Conservation (phyloP, 1,284 basidiomycete species). For the Heterobasidion occidentale region DNA sequence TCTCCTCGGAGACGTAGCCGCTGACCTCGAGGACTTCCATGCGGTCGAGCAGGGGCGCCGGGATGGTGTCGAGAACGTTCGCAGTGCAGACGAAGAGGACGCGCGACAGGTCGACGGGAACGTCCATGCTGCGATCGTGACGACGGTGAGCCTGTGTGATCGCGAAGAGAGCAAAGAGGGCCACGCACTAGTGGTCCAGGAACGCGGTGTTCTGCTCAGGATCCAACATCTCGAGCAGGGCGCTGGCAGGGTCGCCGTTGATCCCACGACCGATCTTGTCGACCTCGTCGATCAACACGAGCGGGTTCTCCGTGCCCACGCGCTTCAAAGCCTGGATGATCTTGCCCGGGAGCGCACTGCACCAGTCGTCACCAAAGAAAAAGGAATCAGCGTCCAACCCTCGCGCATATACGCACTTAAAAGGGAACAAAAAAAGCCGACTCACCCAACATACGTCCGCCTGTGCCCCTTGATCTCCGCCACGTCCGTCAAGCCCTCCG, state of each 20-base stretch:
- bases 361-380: not conserved
- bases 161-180: not conserved
- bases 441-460: constrained; percentile 89
- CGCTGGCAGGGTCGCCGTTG: constrained; percentile 94
- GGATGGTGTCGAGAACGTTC: constrained; percentile 93
- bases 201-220: constrained; percentile 97
- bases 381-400: not conserved
- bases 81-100: constrained; percentile 98
- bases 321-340: constrained; percentile 97
- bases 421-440: constrained; percentile 8
- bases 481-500: constrained; percentile 94
- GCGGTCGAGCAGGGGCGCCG: constrained; percentile 91
- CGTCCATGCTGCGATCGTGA: constrained; percentile 68
- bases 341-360: constrained; percentile 90
- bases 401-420: not conserved
- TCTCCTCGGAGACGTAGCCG: constrained; percentile 97
- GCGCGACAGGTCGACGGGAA: constrained; percentile 93
- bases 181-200: constrained; percentile 88
- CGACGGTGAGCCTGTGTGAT: not conserved
- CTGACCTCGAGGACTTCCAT: constrained; percentile 98
- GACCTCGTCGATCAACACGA: constrained; percentile 96
- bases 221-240: constrained; percentile 95
- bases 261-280: constrained; percentile 97
- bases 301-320: constrained; percentile 94
- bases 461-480: constrained; percentile 99